Conservation (phyloP, 345 rosid genomes). For the Geranium rotundifolium region DNA sequence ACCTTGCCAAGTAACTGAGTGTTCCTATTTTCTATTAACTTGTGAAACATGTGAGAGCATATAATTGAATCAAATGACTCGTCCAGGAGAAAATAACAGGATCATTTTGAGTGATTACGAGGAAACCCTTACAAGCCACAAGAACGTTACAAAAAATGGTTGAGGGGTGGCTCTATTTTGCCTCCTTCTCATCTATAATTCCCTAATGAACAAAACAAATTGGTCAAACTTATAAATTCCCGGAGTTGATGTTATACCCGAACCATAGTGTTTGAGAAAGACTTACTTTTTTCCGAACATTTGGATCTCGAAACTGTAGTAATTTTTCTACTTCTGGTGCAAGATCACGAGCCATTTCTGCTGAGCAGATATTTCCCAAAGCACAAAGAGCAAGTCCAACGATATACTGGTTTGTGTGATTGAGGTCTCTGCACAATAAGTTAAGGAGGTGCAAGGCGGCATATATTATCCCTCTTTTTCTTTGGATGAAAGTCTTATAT, state of each 20-base stretch:
- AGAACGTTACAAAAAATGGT: too few relatives aligned
- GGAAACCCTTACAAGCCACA: too few relatives aligned
- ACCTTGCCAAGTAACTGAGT: background rate
- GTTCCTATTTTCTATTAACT: background rate
- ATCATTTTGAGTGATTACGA: too few relatives aligned
- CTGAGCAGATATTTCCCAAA: conserved; percentile 94
- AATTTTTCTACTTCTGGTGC: conserved; percentile 98
- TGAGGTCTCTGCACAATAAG: conserved; percentile 70
- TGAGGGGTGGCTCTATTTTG: too few relatives aligned
- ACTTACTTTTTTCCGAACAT: conserved; percentile 84
- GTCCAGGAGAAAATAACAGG: too few relatives aligned
- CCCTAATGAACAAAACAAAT: too few relatives aligned
- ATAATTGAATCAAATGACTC: too few relatives aligned
- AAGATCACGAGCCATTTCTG: conserved; percentile 99
- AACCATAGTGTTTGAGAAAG: background rate
- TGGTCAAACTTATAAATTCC: too few relatives aligned
- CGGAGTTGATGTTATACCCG: background rate
- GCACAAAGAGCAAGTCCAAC: conserved; percentile 99
- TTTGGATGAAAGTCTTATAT: background rate
- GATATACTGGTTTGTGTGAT: conserved; percentile 89
- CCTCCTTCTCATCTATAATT: too few relatives aligned
- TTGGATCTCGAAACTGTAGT: conserved; percentile 97
- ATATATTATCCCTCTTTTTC: background rate
- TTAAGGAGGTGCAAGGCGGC: conserved; percentile 40
- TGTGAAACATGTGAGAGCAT: background rate